phyloP scores from a whole-genome alignment of 306 rosid genomes.

The Rosa chinensis region DNA sequence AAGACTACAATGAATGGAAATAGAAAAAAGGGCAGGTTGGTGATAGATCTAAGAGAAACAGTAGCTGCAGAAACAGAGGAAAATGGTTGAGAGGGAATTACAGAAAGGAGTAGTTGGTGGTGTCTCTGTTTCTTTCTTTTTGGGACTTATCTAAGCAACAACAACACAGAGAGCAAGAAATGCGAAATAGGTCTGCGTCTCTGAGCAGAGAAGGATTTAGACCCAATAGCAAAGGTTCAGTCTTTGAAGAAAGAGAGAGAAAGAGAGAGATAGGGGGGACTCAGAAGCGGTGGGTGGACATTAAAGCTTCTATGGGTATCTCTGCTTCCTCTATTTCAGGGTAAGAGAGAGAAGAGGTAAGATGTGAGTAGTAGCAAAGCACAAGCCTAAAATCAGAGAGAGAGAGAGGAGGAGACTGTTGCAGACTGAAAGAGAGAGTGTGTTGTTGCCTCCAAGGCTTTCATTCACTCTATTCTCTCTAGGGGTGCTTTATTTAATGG shows the following conservation, averaged over 20 bases:
- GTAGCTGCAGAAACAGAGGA: conserved; percentile 22
- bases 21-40: conserved; percentile 6
- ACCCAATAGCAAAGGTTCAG: conserved; percentile 33
- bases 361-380: conserved; percentile 1
- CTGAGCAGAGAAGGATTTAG: conserved; percentile 39
- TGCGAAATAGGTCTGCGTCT: conserved; percentile 26
- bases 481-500: conserved; percentile 45
- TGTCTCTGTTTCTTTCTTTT: conserved; percentile 22
- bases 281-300: conserved; percentile 6
- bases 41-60: conserved; percentile 47
- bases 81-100: conserved; percentile 6
- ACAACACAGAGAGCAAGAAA: conserved; percentile 22
- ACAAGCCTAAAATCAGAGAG: not conserved
- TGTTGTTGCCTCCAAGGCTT: conserved; percentile 19
- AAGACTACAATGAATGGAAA: conserved; percentile 27
- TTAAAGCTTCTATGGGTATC: conserved; percentile 4
- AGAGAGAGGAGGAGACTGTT: conserved; percentile 5
- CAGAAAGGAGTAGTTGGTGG: conserved; percentile 4
- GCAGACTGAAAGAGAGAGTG: conserved; percentile 1
- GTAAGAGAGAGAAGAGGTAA: not conserved
- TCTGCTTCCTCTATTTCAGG: conserved; percentile 15
- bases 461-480: conserved; percentile 36
- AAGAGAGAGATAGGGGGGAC: not conserved
- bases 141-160: conserved; percentile 31
- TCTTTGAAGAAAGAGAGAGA: conserved; percentile 33